phyloP scores from a whole-genome alignment of 371 early-diverging fungal species.

The Saksenaea oblongispora region DNA sequence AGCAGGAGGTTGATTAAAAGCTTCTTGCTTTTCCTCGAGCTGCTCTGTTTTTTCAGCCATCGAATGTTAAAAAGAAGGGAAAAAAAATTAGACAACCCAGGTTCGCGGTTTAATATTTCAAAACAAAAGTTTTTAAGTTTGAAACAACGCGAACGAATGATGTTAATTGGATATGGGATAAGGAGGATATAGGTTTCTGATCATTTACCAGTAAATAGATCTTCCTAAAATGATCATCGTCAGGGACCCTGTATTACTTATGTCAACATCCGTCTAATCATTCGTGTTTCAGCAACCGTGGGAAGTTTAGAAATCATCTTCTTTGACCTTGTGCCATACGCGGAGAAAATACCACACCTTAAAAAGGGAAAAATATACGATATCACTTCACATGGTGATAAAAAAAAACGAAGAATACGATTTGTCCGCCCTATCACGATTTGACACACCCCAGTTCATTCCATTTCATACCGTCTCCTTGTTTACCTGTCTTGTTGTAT shows the following conservation, averaged over 20 bases:
- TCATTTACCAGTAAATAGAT: too few species aligned
- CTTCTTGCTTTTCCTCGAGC: neutral
- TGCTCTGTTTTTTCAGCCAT: constrained; percentile 19
- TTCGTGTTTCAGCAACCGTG: neutral
- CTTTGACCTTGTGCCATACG: neutral
- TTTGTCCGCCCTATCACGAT: neutral
- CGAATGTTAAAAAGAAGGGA: neutral
- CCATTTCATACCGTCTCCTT: neutral
- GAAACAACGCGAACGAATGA: constrained; percentile 3
- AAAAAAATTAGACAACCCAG: neutral
- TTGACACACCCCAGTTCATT: neutral
- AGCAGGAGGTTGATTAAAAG: neutral
- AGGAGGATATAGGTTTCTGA: too few species aligned
- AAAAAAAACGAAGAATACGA: neutral
- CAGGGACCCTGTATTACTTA: neutral
- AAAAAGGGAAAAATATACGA: neutral
- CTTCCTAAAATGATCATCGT: too few species aligned
- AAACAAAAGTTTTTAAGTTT: neutral
- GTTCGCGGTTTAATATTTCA: neutral
- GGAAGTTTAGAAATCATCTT: neutral
- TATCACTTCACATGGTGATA: neutral
- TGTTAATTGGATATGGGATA: too few species aligned
- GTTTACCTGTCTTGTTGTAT: neutral
- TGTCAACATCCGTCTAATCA: neutral
- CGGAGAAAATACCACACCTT: neutral